Evolutionary conservation across 768 basidiomycete genomes (phyloP), one percentile per base, ranked within the genome.

Genomic region (Lactarius tabidus): DNA sequence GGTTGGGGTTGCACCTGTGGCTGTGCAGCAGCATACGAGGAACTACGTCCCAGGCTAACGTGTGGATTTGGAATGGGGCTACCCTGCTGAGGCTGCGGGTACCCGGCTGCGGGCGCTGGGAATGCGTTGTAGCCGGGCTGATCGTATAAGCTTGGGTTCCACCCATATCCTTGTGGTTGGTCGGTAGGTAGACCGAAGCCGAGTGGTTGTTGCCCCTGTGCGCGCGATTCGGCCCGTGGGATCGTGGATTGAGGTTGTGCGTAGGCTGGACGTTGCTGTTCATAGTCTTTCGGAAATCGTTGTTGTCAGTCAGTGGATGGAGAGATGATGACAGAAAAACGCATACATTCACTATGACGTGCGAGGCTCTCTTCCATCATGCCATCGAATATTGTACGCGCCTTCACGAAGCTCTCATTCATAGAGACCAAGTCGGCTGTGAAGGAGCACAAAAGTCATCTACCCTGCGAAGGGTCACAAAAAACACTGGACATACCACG

Each of bases 281-380:
- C 86, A 71, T 89, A 88, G 39, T 84, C 85, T 87, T 53, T 28
- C n/a, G n/a, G 29, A 66, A 51, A 38, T 8, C 20, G 14, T 31
- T 31, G 43, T 52, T n/a, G 29, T 65, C 36, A 65, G 29, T 65
- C 36, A 65, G 63, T 57, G 54, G 2, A 28, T 52, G 33, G 26
- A 70, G 33, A 71, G 14, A 15, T 26, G 23, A 26, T 56, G 65
- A 39, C 66, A 51, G 33, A 28, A 45, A 56, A 29, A n/a, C 7
- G 74, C 80, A 57, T 72, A 88, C 88, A 79, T 56, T 83, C 87
- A 14, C 84, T 81, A 71, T 92, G 88, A 64, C 88, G 80, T 6
- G 90, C 87, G 35, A 94, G 77, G 71, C 89, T 91, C 67, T 94
- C 93, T 72, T 94, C 92, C 86, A 95, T 93, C 89, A 97, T 91